Evolutionary conservation across 768 basidiomycete genomes (phyloP).

Genomic region (Vararia minispora): DNA sequence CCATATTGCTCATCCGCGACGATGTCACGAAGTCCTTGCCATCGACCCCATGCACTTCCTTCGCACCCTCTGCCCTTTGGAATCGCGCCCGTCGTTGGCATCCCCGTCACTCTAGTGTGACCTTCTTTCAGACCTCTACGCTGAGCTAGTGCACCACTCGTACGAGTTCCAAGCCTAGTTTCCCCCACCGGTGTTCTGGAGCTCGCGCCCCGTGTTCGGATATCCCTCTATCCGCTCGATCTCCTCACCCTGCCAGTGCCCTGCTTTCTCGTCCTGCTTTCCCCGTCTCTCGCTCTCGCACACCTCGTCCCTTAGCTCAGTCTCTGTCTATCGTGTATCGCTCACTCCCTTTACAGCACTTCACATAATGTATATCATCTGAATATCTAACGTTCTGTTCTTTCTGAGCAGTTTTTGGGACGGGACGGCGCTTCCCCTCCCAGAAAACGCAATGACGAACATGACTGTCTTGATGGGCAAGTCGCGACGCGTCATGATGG

Average conservation of each 20-base stretch:
- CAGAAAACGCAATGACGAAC: too few species aligned
- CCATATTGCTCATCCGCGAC: constrained; percentile 88
- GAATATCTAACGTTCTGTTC: too few species aligned
- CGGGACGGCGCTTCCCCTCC: too few species aligned
- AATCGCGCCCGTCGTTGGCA: constrained; percentile 77
- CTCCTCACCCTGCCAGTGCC: neutral
- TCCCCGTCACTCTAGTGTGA: constrained; percentile 94
- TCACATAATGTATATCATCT: too few species aligned
- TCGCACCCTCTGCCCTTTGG: constrained; percentile 86
- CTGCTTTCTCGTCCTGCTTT: too few species aligned
- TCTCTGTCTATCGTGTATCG: too few species aligned
- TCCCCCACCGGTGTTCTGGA: neutral
- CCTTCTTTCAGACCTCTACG: constrained; percentile 76
- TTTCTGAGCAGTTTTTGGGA: too few species aligned
- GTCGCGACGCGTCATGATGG: too few species aligned
- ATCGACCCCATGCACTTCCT: constrained; percentile 92
- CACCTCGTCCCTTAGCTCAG: neutral
- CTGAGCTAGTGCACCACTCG: constrained; percentile 82
- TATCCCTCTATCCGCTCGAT: too few species aligned
- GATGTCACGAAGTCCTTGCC: constrained; percentile 82
- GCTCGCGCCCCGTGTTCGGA: too few species aligned
- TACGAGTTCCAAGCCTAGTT: constrained; percentile 36
- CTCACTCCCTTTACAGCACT: too few species aligned
- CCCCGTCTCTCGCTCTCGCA: neutral
- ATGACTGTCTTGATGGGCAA: too few species aligned